Base-by-base conservation (phyloP, 2,329 filamentous ascomycete species). In the Penicillium sp. region DNA sequence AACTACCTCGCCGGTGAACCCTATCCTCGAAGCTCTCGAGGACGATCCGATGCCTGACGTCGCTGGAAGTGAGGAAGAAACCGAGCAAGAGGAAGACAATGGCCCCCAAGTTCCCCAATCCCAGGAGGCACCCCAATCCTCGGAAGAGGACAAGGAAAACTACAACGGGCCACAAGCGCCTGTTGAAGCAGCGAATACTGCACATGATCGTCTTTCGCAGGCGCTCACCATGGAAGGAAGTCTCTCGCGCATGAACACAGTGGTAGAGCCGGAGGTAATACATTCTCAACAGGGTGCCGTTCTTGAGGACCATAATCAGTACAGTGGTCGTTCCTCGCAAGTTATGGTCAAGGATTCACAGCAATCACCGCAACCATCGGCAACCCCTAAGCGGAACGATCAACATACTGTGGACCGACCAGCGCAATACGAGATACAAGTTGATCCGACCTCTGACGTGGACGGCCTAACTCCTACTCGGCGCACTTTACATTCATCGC, bases 81-180 rank as follows among this genome's bases (percentile, higher is more conserved):
- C 76, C 0, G 76, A 78, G 51, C 72, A 75, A 50, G 76, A 78
- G 53, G 75, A 77, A 39, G 68, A 74, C 34, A n/a, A 49, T 9
- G 58, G 53, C 15, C 57, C 63, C 24, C 62, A 65, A 38, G 57
- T 67, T 0, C 60, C 59, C 10, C 63, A 61, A 42, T 68, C 67
- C 39, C 70, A 70, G 44, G 62, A 66, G 5, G 45, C 51, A 18
- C 58, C 54, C 21, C 58, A 65, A 41, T 59, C 64, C 13, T 64
- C 70, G 10, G 75, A 77, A 36, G 76, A 78, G 52, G 71, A 79
- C 53, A 79, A 79, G 58, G 76, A 79, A 57, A 79, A 79, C 45
- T 68, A 70, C 49, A 62, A 70, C 26, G 66, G 63, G 39, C 60
- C 58, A 18, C 59, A 62, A 23, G 50, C 63, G 34, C 61, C 66